phyloP scores from a whole-genome alignment of 1,284 basidiomycete genomes.

The Salmacisia buchloeana region DNA sequence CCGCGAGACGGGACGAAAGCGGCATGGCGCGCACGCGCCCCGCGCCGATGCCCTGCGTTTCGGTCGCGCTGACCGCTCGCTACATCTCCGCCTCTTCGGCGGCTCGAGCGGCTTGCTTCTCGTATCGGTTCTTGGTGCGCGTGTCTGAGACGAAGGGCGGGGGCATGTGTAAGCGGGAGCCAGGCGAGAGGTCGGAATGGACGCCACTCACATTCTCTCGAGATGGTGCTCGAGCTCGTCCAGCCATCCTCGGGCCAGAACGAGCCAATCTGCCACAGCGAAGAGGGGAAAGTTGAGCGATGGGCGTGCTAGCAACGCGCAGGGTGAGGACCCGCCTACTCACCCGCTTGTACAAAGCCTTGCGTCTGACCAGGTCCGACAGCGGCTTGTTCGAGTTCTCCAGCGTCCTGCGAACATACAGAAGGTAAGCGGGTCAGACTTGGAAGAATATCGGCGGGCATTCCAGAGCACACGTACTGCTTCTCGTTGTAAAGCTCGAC shows the following conservation, averaged over 20 bases:
- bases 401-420: constrained; percentile 19
- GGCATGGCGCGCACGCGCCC: too few relatives aligned
- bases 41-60: too few relatives aligned
- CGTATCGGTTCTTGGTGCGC: neutral
- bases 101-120: constrained; percentile 1
- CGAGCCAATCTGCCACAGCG: constrained; percentile 24
- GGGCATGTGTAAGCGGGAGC: neutral
- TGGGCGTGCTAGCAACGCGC: neutral
- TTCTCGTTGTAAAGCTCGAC: constrained; percentile 46
- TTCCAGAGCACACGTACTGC: neutral
- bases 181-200: neutral
- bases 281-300: neutral
- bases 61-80: too few relatives aligned
- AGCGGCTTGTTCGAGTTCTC: constrained; percentile 37
- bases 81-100: neutral
- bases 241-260: constrained; percentile 41
- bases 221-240: constrained; percentile 44
- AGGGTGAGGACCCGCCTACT: neutral
- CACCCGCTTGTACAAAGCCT: constrained; percentile 37
- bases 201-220: constrained; percentile 11
- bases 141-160: neutral
- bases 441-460: neutral
- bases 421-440: neutral
- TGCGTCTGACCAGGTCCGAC: constrained; percentile 45
- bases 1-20: too few relatives aligned